Conservation (phyloP, 1,284 basidiomycete genomes). For the Inonotus hispidus region DNA sequence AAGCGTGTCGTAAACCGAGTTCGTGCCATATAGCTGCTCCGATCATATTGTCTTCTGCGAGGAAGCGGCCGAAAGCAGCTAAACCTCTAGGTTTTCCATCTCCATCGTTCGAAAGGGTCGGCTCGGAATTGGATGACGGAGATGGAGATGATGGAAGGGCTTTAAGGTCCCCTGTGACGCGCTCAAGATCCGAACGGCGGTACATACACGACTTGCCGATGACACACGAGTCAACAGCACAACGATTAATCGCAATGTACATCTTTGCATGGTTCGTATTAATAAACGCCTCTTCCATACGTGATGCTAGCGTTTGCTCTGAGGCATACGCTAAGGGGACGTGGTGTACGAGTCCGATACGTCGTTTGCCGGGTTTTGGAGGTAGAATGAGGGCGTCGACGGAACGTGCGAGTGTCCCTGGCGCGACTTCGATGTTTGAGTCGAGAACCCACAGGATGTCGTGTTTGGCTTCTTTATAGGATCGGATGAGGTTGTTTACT, state of each 20-base stretch:
- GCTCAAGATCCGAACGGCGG: conserved; percentile 81
- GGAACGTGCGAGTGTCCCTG: conserved; percentile 81
- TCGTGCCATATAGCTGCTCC: conserved; percentile 88
- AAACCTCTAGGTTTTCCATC: conserved; percentile 48
- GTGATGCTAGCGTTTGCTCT: conserved; percentile 66
- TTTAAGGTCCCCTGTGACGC: conserved; percentile 43
- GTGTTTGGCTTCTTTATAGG: conserved; percentile 75
- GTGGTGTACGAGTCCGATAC: conserved; percentile 90
- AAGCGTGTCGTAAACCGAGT: conserved; percentile 76
- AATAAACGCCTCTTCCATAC: conserved; percentile 90
- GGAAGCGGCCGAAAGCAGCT: conserved; percentile 75
- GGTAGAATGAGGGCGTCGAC: conserved; percentile 65
- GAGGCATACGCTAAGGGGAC: conserved; percentile 86
- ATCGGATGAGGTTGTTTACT: conserved; percentile 90
- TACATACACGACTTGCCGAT: conserved; percentile 97
- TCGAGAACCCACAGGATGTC: conserved; percentile 98
- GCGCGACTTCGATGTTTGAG: conserved; percentile 80
- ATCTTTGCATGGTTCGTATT: conserved; percentile 99
- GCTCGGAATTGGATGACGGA: conserved; percentile 25
- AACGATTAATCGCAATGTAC: conserved; percentile 93
- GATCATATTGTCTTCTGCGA: conserved; percentile 97
- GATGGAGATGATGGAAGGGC: conserved; percentile 42
- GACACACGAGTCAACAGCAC: conserved; percentile 90
- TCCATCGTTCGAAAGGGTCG: conserved; percentile 19
- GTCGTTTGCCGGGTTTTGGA: conserved; percentile 31